Evolutionary conservation across 306 rosid species (phyloP), one percentile per base, ranked within the genome.

Genomic region (Neltuma alba): DNA sequence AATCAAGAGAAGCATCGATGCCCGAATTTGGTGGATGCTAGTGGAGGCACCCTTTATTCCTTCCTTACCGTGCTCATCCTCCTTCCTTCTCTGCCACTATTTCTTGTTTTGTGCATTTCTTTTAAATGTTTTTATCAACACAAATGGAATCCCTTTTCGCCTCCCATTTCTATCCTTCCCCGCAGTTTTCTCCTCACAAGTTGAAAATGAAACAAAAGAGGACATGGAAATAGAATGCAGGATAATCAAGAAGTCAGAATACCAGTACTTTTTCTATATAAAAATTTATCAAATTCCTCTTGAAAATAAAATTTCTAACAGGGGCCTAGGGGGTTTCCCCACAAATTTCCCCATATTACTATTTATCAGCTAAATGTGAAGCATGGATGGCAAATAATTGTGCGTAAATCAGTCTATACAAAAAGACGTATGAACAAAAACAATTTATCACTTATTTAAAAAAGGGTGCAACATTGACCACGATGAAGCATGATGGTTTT

Each of bases 31-130:
- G 70, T 66, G 76, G 83, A 72, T 60, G 85, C 58, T 79, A 81
- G 90, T 88, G 92, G 86, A 70, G 52, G 34, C 34, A 34, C 31
- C 23, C 89, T 86, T 88, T 88, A 90, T 88, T 73, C 94, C 82
- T 90, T 88, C 55, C 92, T 86, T 90, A 28, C 81, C 61, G 68
- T 31, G 0, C 41, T 86, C 77, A 76, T 70, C 75, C 13, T 58
- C 5, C 36, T 74, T 70, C 66, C 84, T 62, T 21, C 47, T 72
- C 40, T 48, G 23, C 8, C 63, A 38, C 16, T 38, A 41, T 21
- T 76, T 60, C 23, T 6, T 7, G 27, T n/a, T n/a, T 52, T n/a
- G 7, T 52, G 58, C 12, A 6, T 52, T 52, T 0, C n/a, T 52
- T 20, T 44, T 20, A 33, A 7, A 18, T 52, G 58, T 52, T n/a